Conservation (phyloP, 257 asterid species). For the Primulina eburnea region DNA sequence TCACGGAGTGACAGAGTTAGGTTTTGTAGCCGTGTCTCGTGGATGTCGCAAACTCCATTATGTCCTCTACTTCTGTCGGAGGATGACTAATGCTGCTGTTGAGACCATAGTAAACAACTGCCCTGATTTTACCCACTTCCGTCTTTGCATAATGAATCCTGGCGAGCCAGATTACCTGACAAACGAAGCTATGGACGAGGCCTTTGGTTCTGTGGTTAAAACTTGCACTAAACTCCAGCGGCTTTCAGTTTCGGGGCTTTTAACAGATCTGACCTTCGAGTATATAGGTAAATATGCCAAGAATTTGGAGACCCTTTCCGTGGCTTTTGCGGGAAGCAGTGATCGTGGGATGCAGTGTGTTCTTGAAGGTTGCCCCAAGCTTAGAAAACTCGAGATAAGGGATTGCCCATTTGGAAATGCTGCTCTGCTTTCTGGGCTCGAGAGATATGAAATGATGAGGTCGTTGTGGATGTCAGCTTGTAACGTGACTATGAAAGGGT, state of each 20-base stretch:
- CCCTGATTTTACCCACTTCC: conserved; percentile 85
- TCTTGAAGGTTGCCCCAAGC: conserved; percentile 71
- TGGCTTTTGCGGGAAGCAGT: conserved; percentile 84
- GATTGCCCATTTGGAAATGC: conserved; percentile 79
- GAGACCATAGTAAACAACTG: conserved; percentile 61
- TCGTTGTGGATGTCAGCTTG: conserved; percentile 91
- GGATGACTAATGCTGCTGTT: conserved; percentile 93
- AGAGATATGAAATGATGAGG: conserved; percentile 69
- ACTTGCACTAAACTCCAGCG: conserved; percentile 70
- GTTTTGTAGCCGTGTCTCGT: conserved; percentile 72
- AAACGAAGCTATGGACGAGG: conserved; percentile 83
- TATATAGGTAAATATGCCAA: conserved; percentile 75
- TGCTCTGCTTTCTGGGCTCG: conserved; percentile 60
- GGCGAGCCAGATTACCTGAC: conserved; percentile 68
- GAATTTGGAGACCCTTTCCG: conserved; percentile 78
- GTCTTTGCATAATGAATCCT: conserved; percentile 87
- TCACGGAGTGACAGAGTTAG: conserved; percentile 70
- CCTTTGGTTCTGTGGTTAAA: conserved; percentile 77
- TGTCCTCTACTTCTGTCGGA: conserved; percentile 78
- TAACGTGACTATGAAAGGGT: conserved; percentile 58
- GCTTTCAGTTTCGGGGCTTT: conserved; percentile 73
- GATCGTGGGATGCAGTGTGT: conserved; percentile 84
- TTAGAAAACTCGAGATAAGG: conserved; percentile 85
- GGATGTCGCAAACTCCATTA: conserved; percentile 81
- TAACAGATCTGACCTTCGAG: conserved; percentile 75